Evolutionary conservation across 495 filamentous ascomycete genomes (phyloP).

Genomic region (Neurospora sp.): DNA sequence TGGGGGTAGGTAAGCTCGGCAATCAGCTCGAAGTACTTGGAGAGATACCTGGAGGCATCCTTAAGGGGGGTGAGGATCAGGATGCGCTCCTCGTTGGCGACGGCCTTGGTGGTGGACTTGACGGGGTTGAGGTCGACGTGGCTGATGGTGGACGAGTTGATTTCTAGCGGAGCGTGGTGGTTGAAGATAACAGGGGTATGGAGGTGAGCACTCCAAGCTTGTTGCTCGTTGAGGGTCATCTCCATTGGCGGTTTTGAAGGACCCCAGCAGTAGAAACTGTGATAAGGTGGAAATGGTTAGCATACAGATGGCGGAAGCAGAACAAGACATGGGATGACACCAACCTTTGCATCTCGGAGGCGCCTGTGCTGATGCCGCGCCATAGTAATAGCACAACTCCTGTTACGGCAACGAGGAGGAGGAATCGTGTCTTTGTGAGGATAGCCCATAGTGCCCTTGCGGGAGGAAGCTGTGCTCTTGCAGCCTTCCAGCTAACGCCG

Average conservation of each 20-base stretch:
- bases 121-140: conserved; percentile 78
- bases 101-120: conserved; percentile 67
- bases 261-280: conserved; percentile 94
- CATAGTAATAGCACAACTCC: conserved; percentile 78
- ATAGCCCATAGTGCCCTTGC: conserved; percentile 68
- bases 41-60: conserved; percentile 72
- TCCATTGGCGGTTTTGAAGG: conserved; percentile 87
- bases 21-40: conserved; percentile 88
- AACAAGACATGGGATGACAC: conserved; percentile 13
- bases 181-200: conserved; percentile 94
- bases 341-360: conserved; percentile 87
- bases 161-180: conserved; percentile 74
- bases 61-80: conserved; percentile 90
- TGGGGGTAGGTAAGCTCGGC: conserved; percentile 89
- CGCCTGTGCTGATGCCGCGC: conserved; percentile 73
- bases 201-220: conserved; percentile 76
- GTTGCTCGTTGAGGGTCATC: conserved; percentile 83
- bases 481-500: conserved; percentile 87
- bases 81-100: conserved; percentile 74
- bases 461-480: conserved; percentile 71
- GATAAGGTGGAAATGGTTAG: conserved; percentile 4
- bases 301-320: neutral
- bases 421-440: conserved; percentile 67
- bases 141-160: conserved; percentile 71
- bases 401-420: conserved; percentile 61